Evolutionary conservation across 371 early-diverging fungal genomes (phyloP).

Genomic region (Saksenaea vasiformis): DNA sequence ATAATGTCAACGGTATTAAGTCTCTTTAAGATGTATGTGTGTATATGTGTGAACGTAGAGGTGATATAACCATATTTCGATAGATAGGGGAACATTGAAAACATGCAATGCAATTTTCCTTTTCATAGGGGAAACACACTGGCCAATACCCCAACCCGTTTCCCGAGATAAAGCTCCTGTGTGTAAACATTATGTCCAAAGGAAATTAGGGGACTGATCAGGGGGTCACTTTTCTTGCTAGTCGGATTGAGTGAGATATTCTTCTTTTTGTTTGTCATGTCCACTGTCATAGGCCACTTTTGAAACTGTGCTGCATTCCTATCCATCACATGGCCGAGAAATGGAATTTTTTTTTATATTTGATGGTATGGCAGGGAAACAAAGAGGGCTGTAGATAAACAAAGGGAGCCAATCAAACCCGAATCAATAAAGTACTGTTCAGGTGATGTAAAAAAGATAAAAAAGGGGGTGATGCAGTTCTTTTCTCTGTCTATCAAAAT

Average conservation of each 20-base stretch:
- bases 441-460: neutral
- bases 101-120: neutral
- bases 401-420: neutral
- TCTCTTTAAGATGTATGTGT: neutral
- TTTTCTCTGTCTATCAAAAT: neutral
- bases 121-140: neutral
- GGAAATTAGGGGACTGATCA: too few species aligned
- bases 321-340: constrained; percentile 1
- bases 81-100: neutral
- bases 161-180: neutral
- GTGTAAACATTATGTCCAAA: neutral
- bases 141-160: neutral
- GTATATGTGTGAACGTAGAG: neutral
- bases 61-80: constrained; percentile 1
- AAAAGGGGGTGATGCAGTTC: neutral
- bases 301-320: constrained; percentile 2
- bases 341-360: neutral
- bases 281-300: neutral
- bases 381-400: neutral
- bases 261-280: neutral
- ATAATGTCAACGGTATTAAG: too few species aligned
- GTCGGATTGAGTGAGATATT: neutral
- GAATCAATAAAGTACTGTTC: constrained; percentile 1
- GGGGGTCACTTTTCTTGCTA: neutral
- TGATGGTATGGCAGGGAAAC: neutral